Conservation (phyloP, 768 basidiomycete genomes). For the Myochromella boudieri region DNA sequence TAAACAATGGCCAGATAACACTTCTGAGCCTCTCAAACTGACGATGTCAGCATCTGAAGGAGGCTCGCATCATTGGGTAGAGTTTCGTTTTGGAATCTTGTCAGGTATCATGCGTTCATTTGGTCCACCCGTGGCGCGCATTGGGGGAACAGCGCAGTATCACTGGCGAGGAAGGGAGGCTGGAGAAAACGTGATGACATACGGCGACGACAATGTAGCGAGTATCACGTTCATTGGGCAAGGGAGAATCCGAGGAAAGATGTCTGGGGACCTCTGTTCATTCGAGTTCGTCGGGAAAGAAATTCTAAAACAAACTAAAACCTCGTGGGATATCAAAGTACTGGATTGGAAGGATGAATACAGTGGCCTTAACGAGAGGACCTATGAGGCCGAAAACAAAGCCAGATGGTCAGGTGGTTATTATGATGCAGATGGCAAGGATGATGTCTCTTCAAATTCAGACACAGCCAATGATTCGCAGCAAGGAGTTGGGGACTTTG, state of each 20-base stretch:
- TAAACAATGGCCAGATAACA: conserved; percentile 11
- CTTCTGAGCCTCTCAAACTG: conserved; percentile 12
- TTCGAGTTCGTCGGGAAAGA: conserved; percentile 22
- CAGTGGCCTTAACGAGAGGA: conserved; percentile 17
- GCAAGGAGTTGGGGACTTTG: no score
- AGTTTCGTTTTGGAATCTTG: conserved; percentile 24
- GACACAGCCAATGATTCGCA: conserved; percentile 15
- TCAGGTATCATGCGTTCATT: conserved; percentile 23
- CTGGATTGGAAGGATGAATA: conserved; percentile 21
- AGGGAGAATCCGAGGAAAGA: conserved; percentile 19
- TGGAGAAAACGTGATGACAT: conserved; percentile 16
- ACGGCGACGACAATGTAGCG: conserved; percentile 16
- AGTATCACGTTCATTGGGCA: conserved; percentile 22
- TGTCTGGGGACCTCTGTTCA: conserved; percentile 14
- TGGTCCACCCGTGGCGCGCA: conserved; percentile 7
- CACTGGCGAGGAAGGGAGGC: conserved; percentile 23
- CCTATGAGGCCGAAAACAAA: conserved; percentile 17
- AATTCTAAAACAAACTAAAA: conserved; percentile 3
- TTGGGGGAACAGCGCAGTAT: conserved; percentile 14
- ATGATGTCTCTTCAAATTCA: conserved; percentile 11
- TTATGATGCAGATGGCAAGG: conserved; percentile 12
- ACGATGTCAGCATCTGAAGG: conserved; percentile 24
- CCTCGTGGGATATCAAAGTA: conserved; percentile 14
- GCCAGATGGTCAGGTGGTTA: conserved; percentile 22
- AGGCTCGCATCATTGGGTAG: conserved; percentile 24